These are phyloP conservation scores for Talaromyces thailandensis DNA, from an alignment of 495 filamentous ascomycete genomes.

Conservation along the genomic window DNA sequence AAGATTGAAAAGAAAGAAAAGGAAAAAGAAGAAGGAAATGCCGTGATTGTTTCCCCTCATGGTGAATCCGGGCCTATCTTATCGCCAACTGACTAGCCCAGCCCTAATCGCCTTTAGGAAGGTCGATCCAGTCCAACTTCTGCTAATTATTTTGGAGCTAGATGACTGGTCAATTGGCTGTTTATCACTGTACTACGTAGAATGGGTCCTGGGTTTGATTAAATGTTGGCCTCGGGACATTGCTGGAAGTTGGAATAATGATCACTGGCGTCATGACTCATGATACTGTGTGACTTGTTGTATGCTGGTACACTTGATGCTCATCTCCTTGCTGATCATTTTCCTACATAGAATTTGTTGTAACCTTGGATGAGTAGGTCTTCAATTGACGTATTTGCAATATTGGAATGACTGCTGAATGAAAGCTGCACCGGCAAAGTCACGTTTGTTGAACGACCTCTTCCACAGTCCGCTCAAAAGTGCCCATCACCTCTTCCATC, in stretches of 20 bases:
- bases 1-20: background rate
- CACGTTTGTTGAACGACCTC: background rate
- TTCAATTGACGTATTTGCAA: too few species aligned
- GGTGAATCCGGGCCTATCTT: background rate
- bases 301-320: background rate
- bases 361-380: too few species aligned
- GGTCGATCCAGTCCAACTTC: background rate
- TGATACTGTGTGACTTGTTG: background rate
- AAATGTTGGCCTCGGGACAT: too few species aligned
- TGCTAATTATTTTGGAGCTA: background rate
- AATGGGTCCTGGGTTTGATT: background rate
- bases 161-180: background rate
- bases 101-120: constrained; percentile 4
- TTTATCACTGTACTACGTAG: background rate
- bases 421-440: background rate
- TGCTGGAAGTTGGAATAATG: too few species aligned
- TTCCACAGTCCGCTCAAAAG: background rate
- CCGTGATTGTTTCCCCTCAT: constrained; percentile 1
- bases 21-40: background rate
- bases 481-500: background rate
- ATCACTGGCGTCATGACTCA: background rate
- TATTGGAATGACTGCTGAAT: background rate
- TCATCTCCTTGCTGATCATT: background rate
- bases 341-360: too few species aligned
- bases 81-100: background rate